Conservation (phyloP, 2,329 filamentous ascomycete species). For the Exophiala phaeomuriformis region DNA sequence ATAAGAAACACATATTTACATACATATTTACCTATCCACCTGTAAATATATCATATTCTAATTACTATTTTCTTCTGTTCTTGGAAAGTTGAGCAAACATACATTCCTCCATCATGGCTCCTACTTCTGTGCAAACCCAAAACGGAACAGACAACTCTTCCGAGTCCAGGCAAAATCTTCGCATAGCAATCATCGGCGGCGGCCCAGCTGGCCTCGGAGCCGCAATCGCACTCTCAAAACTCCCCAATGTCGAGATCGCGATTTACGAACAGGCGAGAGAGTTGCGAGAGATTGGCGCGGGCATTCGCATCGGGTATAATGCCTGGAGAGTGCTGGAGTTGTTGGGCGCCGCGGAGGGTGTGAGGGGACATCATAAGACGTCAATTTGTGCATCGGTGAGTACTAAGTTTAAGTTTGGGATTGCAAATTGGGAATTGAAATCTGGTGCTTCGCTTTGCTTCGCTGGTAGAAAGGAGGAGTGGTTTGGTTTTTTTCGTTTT, state of each 20-base stretch:
- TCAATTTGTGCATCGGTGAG: constrained; percentile 33
- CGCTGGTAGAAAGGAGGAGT: too few relatives aligned
- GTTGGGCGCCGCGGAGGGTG: constrained; percentile 37
- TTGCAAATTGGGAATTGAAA: too few relatives aligned
- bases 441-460: too few relatives aligned
- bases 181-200: constrained; percentile 37
- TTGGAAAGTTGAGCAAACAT: too few relatives aligned
- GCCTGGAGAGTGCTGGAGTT: constrained; percentile 44
- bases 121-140: too few relatives aligned
- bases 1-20: too few relatives aligned
- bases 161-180: not conserved
- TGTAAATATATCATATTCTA: too few relatives aligned
- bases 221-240: constrained; percentile 40
- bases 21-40: too few relatives aligned
- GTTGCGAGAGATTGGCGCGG: constrained; percentile 44
- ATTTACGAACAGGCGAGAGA: constrained; percentile 42
- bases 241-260: constrained; percentile 38
- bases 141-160: not conserved
- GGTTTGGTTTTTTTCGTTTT: too few relatives aligned
- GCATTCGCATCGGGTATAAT: constrained; percentile 43
- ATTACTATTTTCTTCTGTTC: too few relatives aligned
- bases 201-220: constrained; percentile 38
- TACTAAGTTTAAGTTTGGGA: too few relatives aligned
- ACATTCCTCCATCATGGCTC: too few relatives aligned
- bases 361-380: constrained; percentile 34